Base-by-base conservation (phyloP, 345 rosid species). In the Murraya paniculata region DNA sequence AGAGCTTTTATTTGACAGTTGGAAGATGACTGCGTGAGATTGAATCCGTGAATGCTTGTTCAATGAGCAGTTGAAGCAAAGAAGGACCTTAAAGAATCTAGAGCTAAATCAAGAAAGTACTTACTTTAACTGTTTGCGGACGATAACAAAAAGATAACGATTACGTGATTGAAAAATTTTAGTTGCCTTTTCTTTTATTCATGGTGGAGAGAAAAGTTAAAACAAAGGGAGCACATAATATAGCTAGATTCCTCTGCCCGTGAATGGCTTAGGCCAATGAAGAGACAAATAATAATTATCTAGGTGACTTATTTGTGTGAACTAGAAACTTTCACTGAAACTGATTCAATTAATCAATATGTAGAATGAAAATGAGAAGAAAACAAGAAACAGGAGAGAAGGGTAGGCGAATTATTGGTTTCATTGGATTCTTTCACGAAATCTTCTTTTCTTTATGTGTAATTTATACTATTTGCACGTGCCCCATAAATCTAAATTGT, bases 191-290 rank as follows among this genome's bases (percentile, higher is more conserved):
- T 71, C 55, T 78, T 77, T 35, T 18, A 45, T 5, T 31, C 58
- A 68, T 25, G 87, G 88, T 73, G 81, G 90, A 68, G 86, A 78
- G 71, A 57, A 75, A 66, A 30, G 61, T 5, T 8, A 13, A 13
- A 45, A 38, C 6, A 13, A 61, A 33, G 11, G 36, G 4, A 13
- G 81, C 68, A 16, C 33, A n/a, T 30, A 68, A 72, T 65, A 48
- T 30, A 57, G 9, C 38, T 16, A 39, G 82, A 82, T 81, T 84
- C 75, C 68, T 30, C 72, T 22, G 76, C 24, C 83, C 60, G 77
- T n/a, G 84, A 80, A 79, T 68, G 48, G 50, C 50, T 45, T 45
- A 45, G 50, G 50, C 9, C 60, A 57, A 45, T 72, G 72, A 24
- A 28, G 76, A 45, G 70, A 70, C 45, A 56, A 64, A n/a, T n/a